These are phyloP conservation scores for Beverwykella pulmonaria DNA, from an alignment of 495 filamentous ascomycete species.

Conservation along the genomic window DNA sequence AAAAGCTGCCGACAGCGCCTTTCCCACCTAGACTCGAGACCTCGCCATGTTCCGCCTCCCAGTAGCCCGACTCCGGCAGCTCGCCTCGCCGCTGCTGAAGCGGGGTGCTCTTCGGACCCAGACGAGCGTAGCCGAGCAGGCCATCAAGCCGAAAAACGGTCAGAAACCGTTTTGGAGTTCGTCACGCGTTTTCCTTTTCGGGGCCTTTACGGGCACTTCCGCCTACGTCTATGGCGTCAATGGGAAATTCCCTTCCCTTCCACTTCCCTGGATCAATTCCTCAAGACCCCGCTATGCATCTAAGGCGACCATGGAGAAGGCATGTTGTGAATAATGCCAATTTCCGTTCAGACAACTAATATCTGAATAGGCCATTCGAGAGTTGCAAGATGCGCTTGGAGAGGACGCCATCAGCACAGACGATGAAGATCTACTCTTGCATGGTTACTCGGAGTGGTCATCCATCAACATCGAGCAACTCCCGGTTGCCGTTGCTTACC, in stretches of 20 bases:
- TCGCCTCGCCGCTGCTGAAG: slow-evolving; percentile 33
- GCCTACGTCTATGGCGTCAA: slow-evolving; percentile 44
- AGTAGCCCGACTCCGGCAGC: slow-evolving; percentile 22
- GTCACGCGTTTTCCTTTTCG: slow-evolving; percentile 42
- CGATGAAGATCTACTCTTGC: slow-evolving; percentile 74
- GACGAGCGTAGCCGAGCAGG: slow-evolving; percentile 28
- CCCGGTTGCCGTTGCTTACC: slow-evolving; percentile 81
- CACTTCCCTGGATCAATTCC: slow-evolving; percentile 22
- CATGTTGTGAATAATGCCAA: neutral
- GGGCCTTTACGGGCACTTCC: slow-evolving; percentile 42
- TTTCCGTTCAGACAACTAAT: slow-evolving; percentile 13
- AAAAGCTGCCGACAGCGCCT: slow-evolving; percentile 11
- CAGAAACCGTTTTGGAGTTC: slow-evolving; percentile 45
- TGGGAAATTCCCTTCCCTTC: slow-evolving; percentile 22
- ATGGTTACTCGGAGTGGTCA: slow-evolving; percentile 91
- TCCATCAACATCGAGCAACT: slow-evolving; percentile 75
- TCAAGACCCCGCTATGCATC: slow-evolving; percentile 40
- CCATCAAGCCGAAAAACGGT: slow-evolving; percentile 5
- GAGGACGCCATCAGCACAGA: slow-evolving; percentile 81
- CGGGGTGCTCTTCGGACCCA: slow-evolving; percentile 32
- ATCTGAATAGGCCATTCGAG: slow-evolving; percentile 44
- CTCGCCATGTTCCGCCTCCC: slow-evolving; percentile 34
- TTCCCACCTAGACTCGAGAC: slow-evolving; percentile 4
- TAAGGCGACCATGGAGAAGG: slow-evolving; percentile 46
- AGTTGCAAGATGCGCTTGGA: slow-evolving; percentile 51